Evolutionary conservation across 176 grass and related monocot genomes (phyloP), one percentile per base, ranked within the genome.

Genomic region (Rhynchospora pubera): DNA sequence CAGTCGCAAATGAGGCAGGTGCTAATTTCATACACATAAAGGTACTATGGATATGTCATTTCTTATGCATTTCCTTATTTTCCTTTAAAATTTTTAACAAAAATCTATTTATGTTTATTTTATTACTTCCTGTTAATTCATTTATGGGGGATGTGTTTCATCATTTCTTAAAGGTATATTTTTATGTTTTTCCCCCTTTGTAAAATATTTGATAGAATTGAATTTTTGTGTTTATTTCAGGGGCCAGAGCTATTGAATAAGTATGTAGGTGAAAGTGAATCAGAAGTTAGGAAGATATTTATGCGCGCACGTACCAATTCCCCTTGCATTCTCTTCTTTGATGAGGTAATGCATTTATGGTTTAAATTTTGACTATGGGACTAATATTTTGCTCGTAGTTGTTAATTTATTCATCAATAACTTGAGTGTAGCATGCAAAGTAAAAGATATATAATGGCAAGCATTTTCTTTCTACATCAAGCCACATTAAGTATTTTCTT

Each of bases 1-100:
- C 92, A 62, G 92, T 98, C 84, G 95, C 95, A 30, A 91, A 98
- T 85, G 95, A 94, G 11, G 92, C 95, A 85, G 95, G 95, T 51
- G 92, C 95, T 77, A 98, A 85, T 85, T 98, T 98, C 88, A 98
- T 98, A 79, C 92, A 98, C 74, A 93, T 98, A 58, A 94, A 98
- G 92, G 92, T 98, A 58, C 47, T 12, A 26, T 66, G 59, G 80
- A 78, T 83, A 78, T 62, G 15, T 0, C 58, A 85, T 82, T 70
- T 18, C 58, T 66, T 87, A 74, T 76, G 42, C 77, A 48, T 63
- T 53, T 59, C 28, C 15, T 48, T 34, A 51, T 46, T n/a, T 51
- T 0, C 15, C 68, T 56, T 63, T 7, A 18, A 21, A 2, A 46
- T 58, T 22, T 44, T 63, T 80, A 8, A 5, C 46, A 45, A 74